These are phyloP conservation scores for Nakaseomyces kungkrabaensis DNA, from an alignment of 1,139 yeast genomes.

Conservation along the genomic window DNA sequence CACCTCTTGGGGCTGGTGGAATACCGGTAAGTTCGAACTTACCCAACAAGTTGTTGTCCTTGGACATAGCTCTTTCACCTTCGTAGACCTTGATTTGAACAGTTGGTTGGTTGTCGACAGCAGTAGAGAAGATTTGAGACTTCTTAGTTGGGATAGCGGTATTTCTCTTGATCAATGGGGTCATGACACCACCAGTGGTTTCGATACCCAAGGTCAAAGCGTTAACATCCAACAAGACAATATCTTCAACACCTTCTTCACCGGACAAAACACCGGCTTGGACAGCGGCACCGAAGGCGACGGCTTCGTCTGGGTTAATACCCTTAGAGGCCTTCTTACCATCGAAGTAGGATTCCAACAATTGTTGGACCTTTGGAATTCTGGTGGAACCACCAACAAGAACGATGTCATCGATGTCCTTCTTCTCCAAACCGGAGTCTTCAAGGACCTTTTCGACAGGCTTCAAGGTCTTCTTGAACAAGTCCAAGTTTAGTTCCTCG, in stretches of 20 bases:
- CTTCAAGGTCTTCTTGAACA: conserved; percentile 81
- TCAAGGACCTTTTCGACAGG: conserved; percentile 90
- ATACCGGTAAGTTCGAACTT: conserved; percentile 89
- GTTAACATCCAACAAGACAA: conserved; percentile 78
- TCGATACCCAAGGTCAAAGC: conserved; percentile 94
- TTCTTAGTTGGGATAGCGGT: conserved; percentile 93
- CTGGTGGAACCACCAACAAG: conserved; percentile 97
- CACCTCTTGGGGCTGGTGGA: conserved; percentile 97
- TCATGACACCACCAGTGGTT: conserved; percentile 97
- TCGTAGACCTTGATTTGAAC: conserved; percentile 90
- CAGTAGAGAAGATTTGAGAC: conserved; percentile 92
- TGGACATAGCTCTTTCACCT: conserved; percentile 93
- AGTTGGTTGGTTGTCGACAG: conserved; percentile 92
- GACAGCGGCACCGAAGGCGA: conserved; percentile 95
- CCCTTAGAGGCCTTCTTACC: conserved; percentile 94
- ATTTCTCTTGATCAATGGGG: conserved; percentile 90
- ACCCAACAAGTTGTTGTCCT: conserved; percentile 90
- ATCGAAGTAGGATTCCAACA: conserved; percentile 76
- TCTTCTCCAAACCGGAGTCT: conserved; percentile 76
- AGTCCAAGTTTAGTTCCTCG: conserved; percentile 81
- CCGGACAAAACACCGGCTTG: conserved; percentile 95
- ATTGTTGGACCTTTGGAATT: conserved; percentile 93
- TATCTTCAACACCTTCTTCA: conserved; percentile 63
- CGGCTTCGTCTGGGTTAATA: conserved; percentile 96
- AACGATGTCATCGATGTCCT: conserved; percentile 83